A percentile compares a stretch with the other conserved stretches of the same genome.
Evolutionary conservation across 257 asterid species (phyloP).

Genomic region (Cynanchum wilfordii): DNA sequence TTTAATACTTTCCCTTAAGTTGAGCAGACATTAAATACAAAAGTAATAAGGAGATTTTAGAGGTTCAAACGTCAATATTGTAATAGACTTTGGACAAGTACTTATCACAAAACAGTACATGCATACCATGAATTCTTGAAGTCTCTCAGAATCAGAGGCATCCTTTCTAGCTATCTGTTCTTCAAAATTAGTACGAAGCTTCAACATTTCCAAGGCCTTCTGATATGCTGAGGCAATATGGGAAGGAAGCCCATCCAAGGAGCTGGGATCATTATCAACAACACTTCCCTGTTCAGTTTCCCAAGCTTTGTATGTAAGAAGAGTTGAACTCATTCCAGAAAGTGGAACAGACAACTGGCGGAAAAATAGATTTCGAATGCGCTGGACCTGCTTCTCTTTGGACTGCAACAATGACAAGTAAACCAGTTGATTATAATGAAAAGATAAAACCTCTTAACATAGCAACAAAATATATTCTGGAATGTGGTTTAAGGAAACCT

Average conservation of each 20-base stretch:
- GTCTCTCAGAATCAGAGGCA: slow-evolving; percentile 48
- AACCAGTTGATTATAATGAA: slow-evolving; percentile 11
- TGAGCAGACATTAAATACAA: neutral
- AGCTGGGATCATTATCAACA: slow-evolving; percentile 39
- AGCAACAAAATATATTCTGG: neutral
- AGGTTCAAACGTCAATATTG: neutral
- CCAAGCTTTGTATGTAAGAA: slow-evolving; percentile 72
- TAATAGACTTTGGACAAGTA: neutral
- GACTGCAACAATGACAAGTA: slow-evolving; percentile 39
- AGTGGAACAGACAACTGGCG: slow-evolving; percentile 95
- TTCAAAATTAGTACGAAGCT: slow-evolving; percentile 63
- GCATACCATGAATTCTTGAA: slow-evolving; percentile 66
- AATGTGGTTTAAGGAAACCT: neutral
- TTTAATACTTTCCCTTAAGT: neutral
- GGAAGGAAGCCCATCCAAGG: slow-evolving; percentile 60
- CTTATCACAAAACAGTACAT: neutral
- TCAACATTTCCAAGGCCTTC: slow-evolving; percentile 72
- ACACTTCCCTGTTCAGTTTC: slow-evolving; percentile 57
- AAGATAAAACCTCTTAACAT: neutral
- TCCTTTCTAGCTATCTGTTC: slow-evolving; percentile 56
- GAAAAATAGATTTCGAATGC: slow-evolving; percentile 61
- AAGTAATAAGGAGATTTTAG: neutral
- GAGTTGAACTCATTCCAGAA: slow-evolving; percentile 47
- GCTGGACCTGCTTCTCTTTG: slow-evolving; percentile 82
- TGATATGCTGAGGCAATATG: slow-evolving; percentile 61